Base-by-base conservation (phyloP, 2,329 filamentous ascomycete genomes). In the Dichotomopilus funicola region DNA sequence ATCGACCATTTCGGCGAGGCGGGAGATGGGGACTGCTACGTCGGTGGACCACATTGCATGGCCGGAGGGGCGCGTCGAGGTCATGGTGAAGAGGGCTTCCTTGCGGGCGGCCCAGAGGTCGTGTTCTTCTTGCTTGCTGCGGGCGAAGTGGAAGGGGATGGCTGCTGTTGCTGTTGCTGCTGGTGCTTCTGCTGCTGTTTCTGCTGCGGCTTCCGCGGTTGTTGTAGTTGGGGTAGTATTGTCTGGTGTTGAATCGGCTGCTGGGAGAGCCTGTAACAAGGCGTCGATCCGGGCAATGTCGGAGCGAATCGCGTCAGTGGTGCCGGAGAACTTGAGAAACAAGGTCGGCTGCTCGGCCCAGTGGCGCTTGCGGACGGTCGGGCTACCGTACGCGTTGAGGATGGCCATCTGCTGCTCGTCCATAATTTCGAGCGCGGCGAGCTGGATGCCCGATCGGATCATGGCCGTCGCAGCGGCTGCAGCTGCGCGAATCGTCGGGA, bases 91-190 rank as follows among this genome's bases (percentile, higher is more conserved):
- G 1, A 91, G 73, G 0, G 86, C 86, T 64, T 88, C 80, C 64
- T 91, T 91, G 41, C 88, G 75, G 4, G 87, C 88, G 43, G 83
- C 84, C 88, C 88, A 91, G 4, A 91, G 74, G 61, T 88, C 84
- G 5, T 78, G 73, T 67, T 84, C 83, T 63, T 90, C 86, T 13
- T 83, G 77, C 38, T 81, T 74, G 42, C 76, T 80, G 52, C 73
- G 77, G 4, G 87, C 87, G 64, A 89, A 88, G 62, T 88, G 82
- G 59, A 90, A 88, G 74, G n/a, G 6, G 6, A 42, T n/a, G 11
- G 6, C 40, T 27, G 10, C 10, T 13, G 6, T 72, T 68, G 49
- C 59, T 6, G 2, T 57, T 58, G 43, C 62, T 80, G 4, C 80
- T 79, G 34, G 82, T 82, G 7, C 27, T 10, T 10, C 19, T 6